Base-by-base conservation (phyloP, 1,139 yeast species). In the Lipomyces yarrowii region DNA sequence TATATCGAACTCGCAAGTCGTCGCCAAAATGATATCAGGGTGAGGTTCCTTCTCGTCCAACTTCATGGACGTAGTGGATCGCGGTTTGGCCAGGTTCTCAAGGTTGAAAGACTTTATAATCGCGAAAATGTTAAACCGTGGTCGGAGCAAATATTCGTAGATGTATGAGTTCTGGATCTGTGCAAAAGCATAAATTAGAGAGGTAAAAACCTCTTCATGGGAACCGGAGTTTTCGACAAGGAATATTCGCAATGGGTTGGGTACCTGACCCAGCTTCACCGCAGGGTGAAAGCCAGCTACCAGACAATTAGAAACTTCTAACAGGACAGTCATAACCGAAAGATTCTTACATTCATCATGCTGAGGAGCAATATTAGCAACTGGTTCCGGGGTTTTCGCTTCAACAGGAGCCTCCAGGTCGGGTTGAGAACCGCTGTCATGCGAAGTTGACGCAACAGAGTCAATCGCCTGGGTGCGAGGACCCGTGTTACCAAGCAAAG, bases 121-220 rank as follows among this genome's bases (percentile, higher is more conserved):
- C n/a, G 69, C 62, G 52, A 61, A 61, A 46, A 66, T 66, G 59
- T 66, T 65, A 48, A 66, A 66, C 37, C 69, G 61, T 10, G 69
- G 68, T 13, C 61, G 56, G 58, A 58, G 59, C 18, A 66, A 60
- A 35, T 66, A 66, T 33, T 65, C 62, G 39, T 66, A 66, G 39
- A 66, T 65, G 61, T 66, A 65, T 23, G 69, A 64, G 60, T 66
- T 65, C 33, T 69, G 69, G 18, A 66, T 57, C 53, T 64, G 65
- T 18, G 69, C 69, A 48, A 66, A 66, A 3, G 69, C 69, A 52
- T 66, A 62, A 23, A 66, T 66, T 56, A 66, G 30, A 7, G 69
- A 63, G 18, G 65, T 69, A 18, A 65, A 65, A n/a, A 66, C 69
- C 37, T 66, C 69, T 37, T 66, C 69, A 42, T 66, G 69, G 11